phyloP scores from a whole-genome alignment of 1,284 basidiomycete species.

The Ceratobasidium sp. region DNA sequence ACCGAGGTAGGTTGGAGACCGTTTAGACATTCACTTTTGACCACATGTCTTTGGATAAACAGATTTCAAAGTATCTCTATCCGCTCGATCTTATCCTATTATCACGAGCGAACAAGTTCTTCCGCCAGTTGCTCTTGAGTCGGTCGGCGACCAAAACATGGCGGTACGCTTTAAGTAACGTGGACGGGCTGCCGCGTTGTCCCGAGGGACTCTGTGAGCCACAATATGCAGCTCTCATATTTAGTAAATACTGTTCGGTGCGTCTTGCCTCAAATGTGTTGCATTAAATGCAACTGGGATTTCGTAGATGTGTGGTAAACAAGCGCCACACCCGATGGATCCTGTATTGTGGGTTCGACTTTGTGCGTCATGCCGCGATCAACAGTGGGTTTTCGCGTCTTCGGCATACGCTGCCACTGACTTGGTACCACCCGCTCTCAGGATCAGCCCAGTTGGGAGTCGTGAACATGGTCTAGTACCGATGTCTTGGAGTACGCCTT shows the following conservation, averaged over 20 bases:
- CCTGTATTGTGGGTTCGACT: constrained; percentile 15
- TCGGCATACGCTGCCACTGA: too few relatives aligned
- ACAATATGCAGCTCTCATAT: constrained; percentile 24
- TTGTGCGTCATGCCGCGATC: not conserved
- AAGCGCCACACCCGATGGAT: constrained; percentile 14
- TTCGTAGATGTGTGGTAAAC: constrained; percentile 2
- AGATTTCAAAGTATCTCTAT: constrained; percentile 10
- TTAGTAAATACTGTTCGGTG: constrained; percentile 37
- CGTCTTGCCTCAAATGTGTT: not conserved
- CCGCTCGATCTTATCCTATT: constrained; percentile 37
- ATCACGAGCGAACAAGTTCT: constrained; percentile 32
- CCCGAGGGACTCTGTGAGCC: constrained; percentile 39
- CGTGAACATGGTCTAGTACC: not conserved
- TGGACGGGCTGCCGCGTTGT: constrained; percentile 10
- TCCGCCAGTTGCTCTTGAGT: constrained; percentile 26
- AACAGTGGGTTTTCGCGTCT: not conserved
- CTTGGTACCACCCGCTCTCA: not conserved
- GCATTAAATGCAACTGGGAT: too few relatives aligned
- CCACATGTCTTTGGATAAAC: not conserved
- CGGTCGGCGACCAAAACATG: constrained; percentile 20
- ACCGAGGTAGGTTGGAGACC: not conserved
- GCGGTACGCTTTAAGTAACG: constrained; percentile 29
- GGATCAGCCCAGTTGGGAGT: not conserved
- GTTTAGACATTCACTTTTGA: not conserved
- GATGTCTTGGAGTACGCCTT: not conserved